Evolutionary conservation across 1,139 yeast species (phyloP), one percentile per base, ranked within the genome.

Genomic region (Diutina pseudorugosa): DNA sequence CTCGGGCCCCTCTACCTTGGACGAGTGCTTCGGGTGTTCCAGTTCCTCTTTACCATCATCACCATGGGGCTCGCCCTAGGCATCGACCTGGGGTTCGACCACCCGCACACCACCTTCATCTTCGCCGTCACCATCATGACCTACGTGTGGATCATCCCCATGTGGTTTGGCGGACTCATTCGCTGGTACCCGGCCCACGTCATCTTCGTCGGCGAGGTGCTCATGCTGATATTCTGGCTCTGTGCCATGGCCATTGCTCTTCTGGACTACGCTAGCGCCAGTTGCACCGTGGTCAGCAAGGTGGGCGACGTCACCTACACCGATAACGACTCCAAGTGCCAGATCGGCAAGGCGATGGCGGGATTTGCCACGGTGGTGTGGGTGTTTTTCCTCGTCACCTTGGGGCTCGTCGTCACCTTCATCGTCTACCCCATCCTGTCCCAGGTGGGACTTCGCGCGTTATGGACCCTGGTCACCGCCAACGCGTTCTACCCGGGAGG

Each of bases 1-100:
- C 25, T 43, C 12, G 47, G 47, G 8, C 47, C 47, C 16, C 7
- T 43, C n/a, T 43, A 43, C 47, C 40, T 45, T 8, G 49, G 49
- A 9, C 40, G 27, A 16, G 16, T 45, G 11, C 41, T 45, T 8
- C 21, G 49, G 12, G 40, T 12, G 40, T 12, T 27, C 40, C 21
- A 23, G 40, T 33, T 45, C 6, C 14, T 45, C 7, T 12, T 45
- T 6, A 45, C 36, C 49, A 11, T 45, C 40, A 45, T 45, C 27
- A 16, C 41, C 49, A 45, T 45, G 49, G 49, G 40, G 21, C 19
- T 45, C 8, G 49, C 49, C 21, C n/a, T 45, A 6, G 49, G 49
- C 6, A 25, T 45, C 19, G 49, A 45, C 27, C 27, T 33, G 36
- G 8, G 7, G 23, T 16, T 45, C 21, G 19, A 27, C 9, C 27